Percentiles rank a stretch among this genome's conserved stretches.
These are phyloP conservation scores for Microcera coccophila DNA, from an alignment of 2,329 filamentous ascomycete species.

Conservation along the genomic window DNA sequence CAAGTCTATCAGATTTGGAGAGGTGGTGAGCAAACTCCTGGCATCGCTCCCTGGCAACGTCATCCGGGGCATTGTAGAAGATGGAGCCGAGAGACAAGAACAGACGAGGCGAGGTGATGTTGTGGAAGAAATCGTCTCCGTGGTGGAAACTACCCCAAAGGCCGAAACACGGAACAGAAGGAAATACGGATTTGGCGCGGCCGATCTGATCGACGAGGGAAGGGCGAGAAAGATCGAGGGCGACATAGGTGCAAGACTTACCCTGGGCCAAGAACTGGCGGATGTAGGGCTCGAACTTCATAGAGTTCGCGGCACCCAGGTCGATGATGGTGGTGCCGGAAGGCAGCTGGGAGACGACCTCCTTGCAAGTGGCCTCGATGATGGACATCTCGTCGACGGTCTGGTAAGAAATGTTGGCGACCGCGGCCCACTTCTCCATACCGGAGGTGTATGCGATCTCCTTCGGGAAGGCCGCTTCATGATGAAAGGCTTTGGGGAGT, in stretches of 20 bases:
- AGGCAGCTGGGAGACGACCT: slow-evolving; percentile 11
- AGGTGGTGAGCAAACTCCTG: slow-evolving; percentile 15
- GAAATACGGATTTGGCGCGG: slow-evolving; percentile 11
- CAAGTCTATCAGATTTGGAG: slow-evolving; percentile 3
- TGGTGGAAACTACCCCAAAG: slow-evolving; percentile 22
- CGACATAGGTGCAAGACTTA: slow-evolving; percentile 14
- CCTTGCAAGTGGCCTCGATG: slow-evolving; percentile 14
- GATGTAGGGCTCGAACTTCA: slow-evolving; percentile 20
- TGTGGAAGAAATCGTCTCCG: slow-evolving; percentile 11
- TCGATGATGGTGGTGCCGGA: slow-evolving; percentile 13
- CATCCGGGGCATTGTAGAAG: slow-evolving; percentile 17
- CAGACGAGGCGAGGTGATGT: slow-evolving; percentile 4
- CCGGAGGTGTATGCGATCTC: slow-evolving; percentile 20
- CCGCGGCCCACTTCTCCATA: slow-evolving; percentile 17
- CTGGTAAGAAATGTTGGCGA: slow-evolving; percentile 19
- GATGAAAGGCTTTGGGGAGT: slow-evolving; percentile 7
- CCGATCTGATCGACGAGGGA: slow-evolving; percentile 12
- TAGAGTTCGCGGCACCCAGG: slow-evolving; percentile 19
- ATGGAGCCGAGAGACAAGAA: slow-evolving; percentile 18
- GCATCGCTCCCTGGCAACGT: slow-evolving; percentile 17
- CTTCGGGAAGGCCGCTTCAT: slow-evolving; percentile 19
- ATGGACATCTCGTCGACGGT: slow-evolving; percentile 13
- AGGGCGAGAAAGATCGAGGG: slow-evolving; percentile 11
- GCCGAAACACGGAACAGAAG: slow-evolving; percentile 7
- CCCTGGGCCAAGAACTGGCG: slow-evolving; percentile 12